These are phyloP conservation scores for Chlamydomonas schloesseri DNA, from an alignment of 139 green algal genomes.

Conservation along the genomic window DNA sequence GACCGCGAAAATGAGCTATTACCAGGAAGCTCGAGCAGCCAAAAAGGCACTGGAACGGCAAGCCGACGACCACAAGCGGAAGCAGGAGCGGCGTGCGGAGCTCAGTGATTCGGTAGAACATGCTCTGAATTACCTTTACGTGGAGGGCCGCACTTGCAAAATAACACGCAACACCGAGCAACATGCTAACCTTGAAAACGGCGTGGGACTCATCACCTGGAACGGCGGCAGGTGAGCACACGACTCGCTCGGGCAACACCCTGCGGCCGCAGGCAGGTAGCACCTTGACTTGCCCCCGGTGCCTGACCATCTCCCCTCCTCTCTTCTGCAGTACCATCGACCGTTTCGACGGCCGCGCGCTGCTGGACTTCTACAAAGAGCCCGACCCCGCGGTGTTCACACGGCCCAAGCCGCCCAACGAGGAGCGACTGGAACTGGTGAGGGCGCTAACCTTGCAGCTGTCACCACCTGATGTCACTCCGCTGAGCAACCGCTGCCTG, in stretches of 20 bases:
- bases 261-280: too few relatives aligned
- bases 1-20: conserved; percentile 71
- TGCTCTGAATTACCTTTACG: conserved; percentile 73
- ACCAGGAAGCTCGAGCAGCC: conserved; percentile 68
- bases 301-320: too few relatives aligned
- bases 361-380: conserved; percentile 83
- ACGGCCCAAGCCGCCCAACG: conserved; percentile 55
- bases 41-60: conserved; percentile 61
- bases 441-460: too few relatives aligned
- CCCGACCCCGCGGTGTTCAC: conserved; percentile 46
- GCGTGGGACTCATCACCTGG: conserved; percentile 79
- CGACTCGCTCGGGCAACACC: too few relatives aligned
- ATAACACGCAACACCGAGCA: conserved; percentile 64
- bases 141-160: conserved; percentile 70
- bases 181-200: conserved; percentile 62
- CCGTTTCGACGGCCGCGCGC: conserved; percentile 77
- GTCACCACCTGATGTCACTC: too few relatives aligned
- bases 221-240: conserved; percentile 65
- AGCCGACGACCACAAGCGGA: conserved; percentile 69
- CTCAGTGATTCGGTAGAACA: conserved; percentile 56
- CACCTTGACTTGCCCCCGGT: too few relatives aligned
- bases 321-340: conserved; percentile 62
- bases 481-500: too few relatives aligned
- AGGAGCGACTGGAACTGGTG: conserved; percentile 77
- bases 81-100: conserved; percentile 59